A percentile compares a stretch with the other conserved stretches of the same genome.
Evolutionary conservation across 2,329 filamentous ascomycete species (phyloP).

Genomic region (Gliomastix tumulicola): DNA sequence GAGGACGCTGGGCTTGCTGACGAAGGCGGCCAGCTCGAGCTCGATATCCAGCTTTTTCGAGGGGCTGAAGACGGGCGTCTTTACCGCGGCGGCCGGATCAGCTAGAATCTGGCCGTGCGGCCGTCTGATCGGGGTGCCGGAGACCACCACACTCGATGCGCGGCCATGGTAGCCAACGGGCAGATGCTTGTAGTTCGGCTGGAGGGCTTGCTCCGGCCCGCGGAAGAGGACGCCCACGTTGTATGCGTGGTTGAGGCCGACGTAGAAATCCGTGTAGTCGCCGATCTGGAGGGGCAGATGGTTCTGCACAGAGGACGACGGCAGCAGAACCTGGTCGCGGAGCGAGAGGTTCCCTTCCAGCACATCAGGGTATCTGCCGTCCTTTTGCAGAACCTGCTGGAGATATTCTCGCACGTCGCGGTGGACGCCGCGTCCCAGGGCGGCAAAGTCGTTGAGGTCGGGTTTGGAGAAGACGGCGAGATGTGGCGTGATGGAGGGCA

Average conservation of each 20-base stretch:
- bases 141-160: conserved; percentile 67
- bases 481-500: conserved; percentile 13
- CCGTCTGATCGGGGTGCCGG: conserved; percentile 64
- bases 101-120: conserved; percentile 66
- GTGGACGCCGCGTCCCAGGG: conserved; percentile 62
- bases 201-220: conserved; percentile 64
- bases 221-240: conserved; percentile 64
- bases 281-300: conserved; percentile 72
- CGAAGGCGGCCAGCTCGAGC: conserved; percentile 69
- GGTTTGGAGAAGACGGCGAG: conserved; percentile 13
- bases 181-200: conserved; percentile 74
- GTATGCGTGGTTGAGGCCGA: conserved; percentile 70
- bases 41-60: conserved; percentile 63
- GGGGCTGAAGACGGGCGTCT: conserved; percentile 42
- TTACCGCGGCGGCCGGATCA: conserved; percentile 32
- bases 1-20: conserved; percentile 58
- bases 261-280: conserved; percentile 82
- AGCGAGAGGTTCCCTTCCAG: conserved; percentile 27
- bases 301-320: conserved; percentile 41
- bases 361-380: conserved; percentile 32
- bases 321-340: conserved; percentile 16
- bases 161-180: conserved; percentile 77
- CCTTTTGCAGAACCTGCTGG: conserved; percentile 48
- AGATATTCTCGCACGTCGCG: conserved; percentile 65
- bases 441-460: conserved; percentile 22